These are phyloP conservation scores for Lasiodiplodia theobromae DNA, from an alignment of 2,329 filamentous ascomycete genomes.

Conservation along the genomic window DNA sequence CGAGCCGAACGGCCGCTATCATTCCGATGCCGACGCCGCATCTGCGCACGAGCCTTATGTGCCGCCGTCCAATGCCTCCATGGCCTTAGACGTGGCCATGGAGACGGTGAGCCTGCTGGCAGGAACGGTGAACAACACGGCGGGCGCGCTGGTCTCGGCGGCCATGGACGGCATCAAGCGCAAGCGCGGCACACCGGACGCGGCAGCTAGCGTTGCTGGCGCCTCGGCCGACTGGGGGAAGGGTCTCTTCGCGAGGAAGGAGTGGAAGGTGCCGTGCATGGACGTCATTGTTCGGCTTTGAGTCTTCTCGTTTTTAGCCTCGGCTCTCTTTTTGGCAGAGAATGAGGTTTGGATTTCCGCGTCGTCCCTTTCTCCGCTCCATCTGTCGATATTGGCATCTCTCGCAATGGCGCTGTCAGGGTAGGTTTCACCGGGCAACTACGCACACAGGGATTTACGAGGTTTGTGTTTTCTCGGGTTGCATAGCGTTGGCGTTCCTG, in stretches of 20 bases:
- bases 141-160: conserved; percentile 70
- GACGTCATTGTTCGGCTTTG: conserved; percentile 83
- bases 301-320: background rate
- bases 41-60: conserved; percentile 31
- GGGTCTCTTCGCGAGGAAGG: conserved; percentile 78
- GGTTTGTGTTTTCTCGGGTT: conserved; percentile 5
- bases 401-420: background rate
- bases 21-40: conserved; percentile 15
- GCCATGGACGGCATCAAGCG: conserved; percentile 67
- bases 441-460: conserved; percentile 5
- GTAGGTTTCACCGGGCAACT: background rate
- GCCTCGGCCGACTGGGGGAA: conserved; percentile 47
- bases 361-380: background rate
- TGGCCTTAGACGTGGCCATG: conserved; percentile 32
- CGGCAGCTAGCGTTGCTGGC: conserved; percentile 30
- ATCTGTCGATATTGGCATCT: conserved; percentile 1
- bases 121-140: conserved; percentile 70
- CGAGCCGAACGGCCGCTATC: conserved; percentile 58
- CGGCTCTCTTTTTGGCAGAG: background rate
- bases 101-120: conserved; percentile 49
- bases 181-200: conserved; percentile 35
- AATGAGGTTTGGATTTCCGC: conserved; percentile 15
- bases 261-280: conserved; percentile 91
- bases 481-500: conserved; percentile 29
- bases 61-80: conserved; percentile 41